These are phyloP conservation scores for Mytilinidion resinicola DNA, from an alignment of 495 filamentous ascomycete genomes.

Conservation along the genomic window DNA sequence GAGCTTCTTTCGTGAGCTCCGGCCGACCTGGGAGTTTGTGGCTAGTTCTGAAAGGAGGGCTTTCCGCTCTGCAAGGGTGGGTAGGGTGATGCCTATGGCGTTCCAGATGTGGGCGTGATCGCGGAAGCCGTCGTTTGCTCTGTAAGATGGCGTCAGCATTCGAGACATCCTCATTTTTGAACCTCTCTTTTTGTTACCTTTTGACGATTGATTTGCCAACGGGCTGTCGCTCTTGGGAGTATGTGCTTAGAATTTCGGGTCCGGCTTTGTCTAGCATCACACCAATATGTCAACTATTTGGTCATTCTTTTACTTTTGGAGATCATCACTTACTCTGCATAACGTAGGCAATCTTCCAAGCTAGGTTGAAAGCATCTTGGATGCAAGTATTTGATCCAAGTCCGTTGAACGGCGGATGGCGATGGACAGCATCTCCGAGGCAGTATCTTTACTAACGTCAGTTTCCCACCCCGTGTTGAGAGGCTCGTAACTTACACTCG, in stretches of 20 bases:
- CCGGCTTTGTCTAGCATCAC: neutral
- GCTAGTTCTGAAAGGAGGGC: slow-evolving; percentile 32
- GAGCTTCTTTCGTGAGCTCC: slow-evolving; percentile 32
- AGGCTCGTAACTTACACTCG: slow-evolving; percentile 26
- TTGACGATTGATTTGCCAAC: slow-evolving; percentile 43
- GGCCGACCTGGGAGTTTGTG: slow-evolving; percentile 33
- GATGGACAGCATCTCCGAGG: slow-evolving; percentile 48
- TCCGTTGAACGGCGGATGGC: slow-evolving; percentile 48
- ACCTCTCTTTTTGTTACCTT: slow-evolving; percentile 6
- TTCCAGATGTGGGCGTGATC: slow-evolving; percentile 42
- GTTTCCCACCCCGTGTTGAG: neutral
- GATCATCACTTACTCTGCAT: slow-evolving; percentile 16
- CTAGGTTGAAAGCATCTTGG: slow-evolving; percentile 51
- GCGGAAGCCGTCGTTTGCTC: slow-evolving; percentile 46
- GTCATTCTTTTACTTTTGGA: neutral
- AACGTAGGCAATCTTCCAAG: slow-evolving; percentile 51
- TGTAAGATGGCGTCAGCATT: slow-evolving; percentile 3
- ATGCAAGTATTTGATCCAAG: slow-evolving; percentile 51
- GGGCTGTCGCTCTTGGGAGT: slow-evolving; percentile 46
- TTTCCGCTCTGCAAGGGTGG: slow-evolving; percentile 21
- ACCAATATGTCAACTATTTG: neutral
- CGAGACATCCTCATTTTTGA: neutral
- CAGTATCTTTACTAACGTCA: slow-evolving; percentile 34
- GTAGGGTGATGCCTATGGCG: slow-evolving; percentile 40
- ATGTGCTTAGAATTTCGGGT: slow-evolving; percentile 44